These are phyloP conservation scores for Isoetes engelmannii DNA, from an alignment of 83 land plant species.

Conservation along the genomic window DNA sequence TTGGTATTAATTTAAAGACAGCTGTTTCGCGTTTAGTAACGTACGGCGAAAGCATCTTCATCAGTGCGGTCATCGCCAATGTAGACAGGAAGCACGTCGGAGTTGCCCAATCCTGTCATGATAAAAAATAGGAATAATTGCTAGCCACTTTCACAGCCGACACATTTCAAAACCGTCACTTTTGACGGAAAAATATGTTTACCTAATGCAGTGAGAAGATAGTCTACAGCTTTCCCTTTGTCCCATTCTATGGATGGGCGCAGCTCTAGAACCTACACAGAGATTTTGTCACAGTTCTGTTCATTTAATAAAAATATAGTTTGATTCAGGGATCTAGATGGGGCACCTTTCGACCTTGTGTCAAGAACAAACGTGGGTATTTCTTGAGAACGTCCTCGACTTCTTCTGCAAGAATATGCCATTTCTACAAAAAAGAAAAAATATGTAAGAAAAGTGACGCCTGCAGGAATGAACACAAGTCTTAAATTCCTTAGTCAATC, in stretches of 20 bases:
- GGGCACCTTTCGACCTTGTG: conserved; percentile 36
- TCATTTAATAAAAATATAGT: too few species aligned
- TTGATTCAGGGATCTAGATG: too few species aligned
- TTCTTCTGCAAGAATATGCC: conserved; percentile 28
- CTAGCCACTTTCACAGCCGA: not conserved
- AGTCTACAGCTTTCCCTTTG: not conserved
- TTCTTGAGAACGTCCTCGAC: conserved; percentile 17
- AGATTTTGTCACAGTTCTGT: not conserved
- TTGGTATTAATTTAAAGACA: not conserved
- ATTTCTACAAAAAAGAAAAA: conserved; percentile 10
- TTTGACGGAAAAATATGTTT: not conserved
- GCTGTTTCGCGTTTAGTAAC: not conserved
- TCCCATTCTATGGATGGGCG: not conserved
- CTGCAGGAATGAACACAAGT: not conserved
- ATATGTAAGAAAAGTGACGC: not conserved
- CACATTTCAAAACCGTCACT: not conserved
- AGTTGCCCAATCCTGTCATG: conserved; percentile 35
- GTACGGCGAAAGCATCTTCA: conserved; percentile 79
- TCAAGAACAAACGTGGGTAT: conserved; percentile 25
- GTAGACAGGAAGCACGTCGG: conserved; percentile 58
- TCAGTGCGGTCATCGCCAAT: conserved; percentile 65
- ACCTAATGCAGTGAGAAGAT: not conserved
- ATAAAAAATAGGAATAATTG: not conserved
- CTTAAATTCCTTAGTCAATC: too few species aligned
- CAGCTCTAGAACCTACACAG: not conserved